These are phyloP conservation scores for Conidiobolus incongruus DNA, from an alignment of 371 early-diverging fungal species.

Conservation along the genomic window DNA sequence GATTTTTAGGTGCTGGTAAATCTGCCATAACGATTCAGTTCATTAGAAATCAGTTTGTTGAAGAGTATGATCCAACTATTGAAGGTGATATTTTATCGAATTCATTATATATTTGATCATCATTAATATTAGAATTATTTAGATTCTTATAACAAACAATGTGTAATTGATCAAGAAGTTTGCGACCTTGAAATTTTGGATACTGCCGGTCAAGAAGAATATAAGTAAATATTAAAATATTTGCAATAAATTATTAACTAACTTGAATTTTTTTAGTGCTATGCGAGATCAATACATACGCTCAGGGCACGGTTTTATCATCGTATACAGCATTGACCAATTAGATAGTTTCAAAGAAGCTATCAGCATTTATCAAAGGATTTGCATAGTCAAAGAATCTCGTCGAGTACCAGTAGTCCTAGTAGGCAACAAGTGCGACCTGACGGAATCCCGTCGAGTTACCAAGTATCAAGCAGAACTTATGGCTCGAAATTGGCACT, in stretches of 20 bases:
- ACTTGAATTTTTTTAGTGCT: constrained; percentile 32
- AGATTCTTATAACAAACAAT: constrained; percentile 74
- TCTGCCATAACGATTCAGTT: constrained; percentile 85
- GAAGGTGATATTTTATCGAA: constrained; percentile 18
- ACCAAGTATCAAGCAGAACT: constrained; percentile 31
- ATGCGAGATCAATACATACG: constrained; percentile 85
- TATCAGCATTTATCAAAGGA: constrained; percentile 47
- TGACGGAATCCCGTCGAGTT: constrained; percentile 53
- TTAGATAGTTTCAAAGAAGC: constrained; percentile 56
- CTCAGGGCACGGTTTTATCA: constrained; percentile 70
- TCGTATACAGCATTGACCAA: constrained; percentile 65
- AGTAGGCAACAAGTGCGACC: constrained; percentile 70
- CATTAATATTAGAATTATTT: too few relatives aligned
- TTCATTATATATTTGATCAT: not conserved
- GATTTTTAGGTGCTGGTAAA: constrained; percentile 51
- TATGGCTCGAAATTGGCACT: constrained; percentile 41
- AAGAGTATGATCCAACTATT: constrained; percentile 78
- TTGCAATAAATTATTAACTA: not conserved
- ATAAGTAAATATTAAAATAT: constrained; percentile 18
- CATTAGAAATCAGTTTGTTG: constrained; percentile 73
- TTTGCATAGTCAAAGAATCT: constrained; percentile 56
- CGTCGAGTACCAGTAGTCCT: constrained; percentile 68
- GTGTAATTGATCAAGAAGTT: constrained; percentile 62
- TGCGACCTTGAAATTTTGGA: constrained; percentile 79
- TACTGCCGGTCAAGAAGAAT: constrained; percentile 74